Evolutionary conservation across 2,329 filamentous ascomycete genomes (phyloP), one percentile per base, ranked within the genome.

Genomic region (Claviceps lovelessii): DNA sequence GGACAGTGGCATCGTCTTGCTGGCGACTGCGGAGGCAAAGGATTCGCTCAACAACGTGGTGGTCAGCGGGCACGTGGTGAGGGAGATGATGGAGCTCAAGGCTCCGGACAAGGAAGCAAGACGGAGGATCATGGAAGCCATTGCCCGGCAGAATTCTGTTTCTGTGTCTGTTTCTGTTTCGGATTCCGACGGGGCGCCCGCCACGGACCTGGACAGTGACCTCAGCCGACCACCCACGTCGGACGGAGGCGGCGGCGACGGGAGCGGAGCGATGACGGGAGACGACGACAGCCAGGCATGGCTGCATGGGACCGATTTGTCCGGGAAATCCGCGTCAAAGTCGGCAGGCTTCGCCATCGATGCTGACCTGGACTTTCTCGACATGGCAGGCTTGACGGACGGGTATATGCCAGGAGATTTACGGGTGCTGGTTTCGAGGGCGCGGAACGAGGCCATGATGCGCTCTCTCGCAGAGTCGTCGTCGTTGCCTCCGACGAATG

Each of bases 361-460:
- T 56, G 72, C 81, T 0, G 80, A 86, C 51, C 80, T 98, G 10
- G 93, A 98, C 67, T 88, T 97, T 56, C 80, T 97, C 9, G 91
- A 97, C 59, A 78, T 98, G 55, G 90, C 94, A 19, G 90, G 93
- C 1, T 85, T 91, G 61, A 97, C 91, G 0, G 93, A 98, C 65
- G 93, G 93, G 0, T 98, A 97, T 66, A 96, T 97, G 90, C 91
- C 93, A 0, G 93, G 90, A 4, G 93, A 98, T 67, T 76, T 98
- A 42, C 83, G 86, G 17, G 77, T 96, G 2, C 80, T 98, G 11
- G 86, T 95, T 19, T 85, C 88, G 11, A 81, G 93, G 56, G 91
- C 93, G 42, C 82, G 90, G 54, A 95, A 91, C 62, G 93, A 97
- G 70, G 88, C 91, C 31, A 79, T 98, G 17, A 95, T 97, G 61